These are phyloP conservation scores for Podaxis sp. DNA, from an alignment of 768 basidiomycete species.

Conservation along the genomic window DNA sequence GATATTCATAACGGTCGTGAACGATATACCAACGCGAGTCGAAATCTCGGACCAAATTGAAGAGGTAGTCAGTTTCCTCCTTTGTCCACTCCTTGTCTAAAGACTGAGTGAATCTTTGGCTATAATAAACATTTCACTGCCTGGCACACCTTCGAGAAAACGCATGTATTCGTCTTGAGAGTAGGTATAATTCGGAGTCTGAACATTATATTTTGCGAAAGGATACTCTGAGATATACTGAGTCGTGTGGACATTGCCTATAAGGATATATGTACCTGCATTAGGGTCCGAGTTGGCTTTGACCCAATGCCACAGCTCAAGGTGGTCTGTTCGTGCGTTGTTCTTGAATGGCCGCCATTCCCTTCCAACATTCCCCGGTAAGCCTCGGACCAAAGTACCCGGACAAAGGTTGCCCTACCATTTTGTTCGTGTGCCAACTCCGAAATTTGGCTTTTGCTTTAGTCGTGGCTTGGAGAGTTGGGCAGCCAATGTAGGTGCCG, in stretches of 20 bases:
- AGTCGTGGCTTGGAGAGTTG: constrained; percentile 78
- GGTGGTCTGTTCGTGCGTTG: constrained; percentile 56
- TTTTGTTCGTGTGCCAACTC: constrained; percentile 56
- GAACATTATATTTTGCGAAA: constrained; percentile 81
- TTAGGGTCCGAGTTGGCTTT: constrained; percentile 54
- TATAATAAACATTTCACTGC: not conserved
- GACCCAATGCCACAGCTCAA: constrained; percentile 83
- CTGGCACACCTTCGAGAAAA: constrained; percentile 62
- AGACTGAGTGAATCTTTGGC: not conserved
- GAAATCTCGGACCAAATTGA: constrained; percentile 72
- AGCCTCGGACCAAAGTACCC: not conserved
- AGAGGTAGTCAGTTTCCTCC: constrained; percentile 93
- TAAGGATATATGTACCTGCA: constrained; percentile 38
- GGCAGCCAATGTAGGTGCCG: constrained; percentile 79
- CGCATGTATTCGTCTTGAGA: constrained; percentile 83
- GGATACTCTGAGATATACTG: constrained; percentile 52
- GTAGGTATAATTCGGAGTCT: constrained; percentile 62
- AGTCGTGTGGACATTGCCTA: not conserved
- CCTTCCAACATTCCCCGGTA: constrained; percentile 39
- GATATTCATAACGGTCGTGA: constrained; percentile 83
- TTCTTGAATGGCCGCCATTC: constrained; percentile 74
- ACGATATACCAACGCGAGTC: constrained; percentile 89
- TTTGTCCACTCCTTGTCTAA: constrained; percentile 83
- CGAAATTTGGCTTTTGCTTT: constrained; percentile 81
- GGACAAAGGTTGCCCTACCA: constrained; percentile 46